Conservation (phyloP, 2,329 filamentous ascomycete species). For the Penicillium carneum region DNA sequence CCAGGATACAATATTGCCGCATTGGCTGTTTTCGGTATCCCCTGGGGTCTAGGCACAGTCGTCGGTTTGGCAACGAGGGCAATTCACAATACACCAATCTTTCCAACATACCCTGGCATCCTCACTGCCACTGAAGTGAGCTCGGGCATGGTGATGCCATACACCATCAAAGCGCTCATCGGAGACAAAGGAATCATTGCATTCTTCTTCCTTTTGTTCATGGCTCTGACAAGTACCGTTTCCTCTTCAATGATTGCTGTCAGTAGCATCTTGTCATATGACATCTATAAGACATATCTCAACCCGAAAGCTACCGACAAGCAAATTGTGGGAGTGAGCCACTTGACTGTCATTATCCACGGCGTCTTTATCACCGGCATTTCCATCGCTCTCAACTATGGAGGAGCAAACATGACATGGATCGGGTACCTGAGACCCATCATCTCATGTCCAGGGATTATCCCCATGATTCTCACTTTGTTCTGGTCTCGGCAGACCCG, state of each 20-base stretch:
- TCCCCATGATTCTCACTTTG: slow-evolving; percentile 56
- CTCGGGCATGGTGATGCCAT: slow-evolving; percentile 59
- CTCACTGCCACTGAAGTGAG: slow-evolving; percentile 54
- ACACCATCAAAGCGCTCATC: slow-evolving; percentile 54
- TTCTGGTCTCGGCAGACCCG: slow-evolving; percentile 57
- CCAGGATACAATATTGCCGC: slow-evolving; percentile 58
- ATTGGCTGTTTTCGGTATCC: slow-evolving; percentile 57
- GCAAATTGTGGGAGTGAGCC: slow-evolving; percentile 55
- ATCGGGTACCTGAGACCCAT: slow-evolving; percentile 54
- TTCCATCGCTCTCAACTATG: slow-evolving; percentile 58
- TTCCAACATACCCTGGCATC: slow-evolving; percentile 53
- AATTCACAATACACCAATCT: slow-evolving; percentile 57
- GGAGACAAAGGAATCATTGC: slow-evolving; percentile 54
- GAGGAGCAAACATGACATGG: slow-evolving; percentile 60
- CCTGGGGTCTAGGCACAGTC: slow-evolving; percentile 58
- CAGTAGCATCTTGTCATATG: slow-evolving; percentile 59
- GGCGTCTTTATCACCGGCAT: slow-evolving; percentile 59
- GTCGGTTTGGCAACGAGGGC: slow-evolving; percentile 56
- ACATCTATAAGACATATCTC: slow-evolving; percentile 61
- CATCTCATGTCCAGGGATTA: slow-evolving; percentile 54
- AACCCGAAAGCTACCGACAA: slow-evolving; percentile 56
- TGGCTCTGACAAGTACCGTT: slow-evolving; percentile 60
- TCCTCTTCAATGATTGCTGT: slow-evolving; percentile 62
- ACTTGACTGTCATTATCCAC: slow-evolving; percentile 58
- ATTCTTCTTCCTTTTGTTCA: slow-evolving; percentile 59